These are phyloP conservation scores for Arachnopeziza araneosa DNA, from an alignment of 2,329 filamentous ascomycete genomes.

Conservation along the genomic window DNA sequence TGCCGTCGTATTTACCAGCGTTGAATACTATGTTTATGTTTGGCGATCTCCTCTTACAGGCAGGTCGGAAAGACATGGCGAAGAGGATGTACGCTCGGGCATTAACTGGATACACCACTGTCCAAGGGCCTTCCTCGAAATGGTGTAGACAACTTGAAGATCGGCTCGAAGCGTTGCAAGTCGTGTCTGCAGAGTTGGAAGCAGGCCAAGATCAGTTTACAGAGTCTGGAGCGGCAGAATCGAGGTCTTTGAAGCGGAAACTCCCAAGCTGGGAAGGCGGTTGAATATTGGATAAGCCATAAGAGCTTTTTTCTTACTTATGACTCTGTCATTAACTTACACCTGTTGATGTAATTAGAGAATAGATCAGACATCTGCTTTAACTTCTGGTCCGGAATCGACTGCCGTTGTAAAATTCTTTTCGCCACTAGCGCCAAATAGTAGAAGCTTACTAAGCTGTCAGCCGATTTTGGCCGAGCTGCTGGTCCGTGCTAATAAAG, in stretches of 20 bases:
- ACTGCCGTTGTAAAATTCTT: too few relatives aligned
- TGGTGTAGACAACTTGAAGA: constrained; percentile 11
- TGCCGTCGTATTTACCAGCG: neutral
- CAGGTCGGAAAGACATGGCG: neutral
- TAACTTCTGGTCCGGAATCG: constrained; percentile 1
- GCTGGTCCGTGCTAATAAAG: too few relatives aligned
- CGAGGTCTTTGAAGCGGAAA: constrained; percentile 10
- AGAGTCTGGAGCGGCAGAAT: constrained; percentile 6
- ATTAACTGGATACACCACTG: constrained; percentile 5
- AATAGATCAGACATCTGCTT: constrained; percentile 1
- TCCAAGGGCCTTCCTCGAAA: constrained; percentile 16
- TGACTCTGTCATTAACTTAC: constrained; percentile 7
- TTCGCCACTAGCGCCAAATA: too few relatives aligned
- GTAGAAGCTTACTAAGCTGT: too few relatives aligned
- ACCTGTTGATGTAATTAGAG: constrained; percentile 7
- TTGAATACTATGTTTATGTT: neutral
- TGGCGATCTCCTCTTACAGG: neutral
- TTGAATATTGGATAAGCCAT: constrained; percentile 13
- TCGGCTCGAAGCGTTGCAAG: constrained; percentile 6
- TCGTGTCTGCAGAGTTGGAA: constrained; percentile 8
- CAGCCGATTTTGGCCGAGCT: too few relatives aligned
- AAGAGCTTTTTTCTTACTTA: constrained; percentile 12
- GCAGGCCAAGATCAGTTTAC: constrained; percentile 12
- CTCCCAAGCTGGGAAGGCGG: constrained; percentile 9
- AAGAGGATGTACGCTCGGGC: constrained; percentile 1